A percentile compares a stretch with the other conserved stretches of the same genome.
phyloP scores from a whole-genome alignment of 257 asterid genomes.

The Echites panduratus region DNA sequence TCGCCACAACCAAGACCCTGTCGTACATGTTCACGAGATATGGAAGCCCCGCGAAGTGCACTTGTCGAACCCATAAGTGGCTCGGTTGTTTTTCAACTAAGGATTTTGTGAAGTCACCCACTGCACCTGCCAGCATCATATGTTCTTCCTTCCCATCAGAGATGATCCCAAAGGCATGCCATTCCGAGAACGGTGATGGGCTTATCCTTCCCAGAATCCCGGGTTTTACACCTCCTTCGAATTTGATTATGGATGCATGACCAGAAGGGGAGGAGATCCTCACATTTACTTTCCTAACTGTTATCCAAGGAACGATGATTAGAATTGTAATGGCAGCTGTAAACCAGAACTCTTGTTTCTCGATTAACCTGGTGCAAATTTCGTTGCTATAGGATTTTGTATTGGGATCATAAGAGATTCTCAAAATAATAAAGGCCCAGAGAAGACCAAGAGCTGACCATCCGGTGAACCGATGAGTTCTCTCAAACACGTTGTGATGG shows the following conservation, averaged over 20 bases:
- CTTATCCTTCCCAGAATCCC: conserved; percentile 67
- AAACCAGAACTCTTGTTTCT: conserved; percentile 53
- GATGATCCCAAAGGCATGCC: conserved; percentile 80
- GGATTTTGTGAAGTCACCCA: conserved; percentile 64
- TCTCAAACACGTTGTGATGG: conserved; percentile 69
- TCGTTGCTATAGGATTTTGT: conserved; percentile 36
- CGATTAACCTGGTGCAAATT: conserved; percentile 24
- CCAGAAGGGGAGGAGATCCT: conserved; percentile 57
- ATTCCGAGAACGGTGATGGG: conserved; percentile 69
- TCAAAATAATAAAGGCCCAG: conserved; percentile 50
- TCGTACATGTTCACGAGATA: conserved; percentile 59
- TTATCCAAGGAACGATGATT: conserved; percentile 57
- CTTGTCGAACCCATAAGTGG: conserved; percentile 61
- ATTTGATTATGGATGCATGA: conserved; percentile 59
- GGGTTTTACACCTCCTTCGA: conserved; percentile 54
- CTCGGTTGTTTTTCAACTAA: conserved; percentile 43
- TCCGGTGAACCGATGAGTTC: conserved; percentile 63
- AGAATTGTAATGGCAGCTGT: conserved; percentile 35
- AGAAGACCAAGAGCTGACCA: conserved; percentile 52
- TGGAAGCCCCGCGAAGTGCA: conserved; percentile 68
- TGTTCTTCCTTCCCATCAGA: conserved; percentile 54
- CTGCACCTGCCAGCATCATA: conserved; percentile 80
- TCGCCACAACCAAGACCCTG: conserved; percentile 56
- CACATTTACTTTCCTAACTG: conserved; percentile 49
- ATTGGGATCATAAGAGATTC: conserved; percentile 41